Evolutionary conservation across 176 grass and related monocot species (phyloP), one percentile per base, ranked within the genome.

Genomic region (Rhynchospora pubera): DNA sequence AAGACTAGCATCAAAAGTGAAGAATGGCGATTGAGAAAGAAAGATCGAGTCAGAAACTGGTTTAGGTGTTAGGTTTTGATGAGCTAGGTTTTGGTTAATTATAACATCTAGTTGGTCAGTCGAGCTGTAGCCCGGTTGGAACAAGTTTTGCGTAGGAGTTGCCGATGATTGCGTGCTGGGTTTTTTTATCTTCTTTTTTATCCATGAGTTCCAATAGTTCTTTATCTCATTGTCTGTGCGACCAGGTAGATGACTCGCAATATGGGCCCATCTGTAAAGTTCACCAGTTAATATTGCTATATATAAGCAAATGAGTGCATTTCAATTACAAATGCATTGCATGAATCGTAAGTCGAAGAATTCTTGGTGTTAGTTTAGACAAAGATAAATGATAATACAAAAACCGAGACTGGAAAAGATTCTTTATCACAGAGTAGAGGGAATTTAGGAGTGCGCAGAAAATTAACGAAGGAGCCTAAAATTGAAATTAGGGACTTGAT

Each of bases 131-230:
- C 77, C 60, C 24, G 79, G 42, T 66, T 75, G 86, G 83, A 82
- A 4, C 83, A 69, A 8, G 83, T 81, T 48, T 57, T 67, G 78
- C 9, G 79, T 89, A 56, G 60, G 46, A 62, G 71, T 64, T 73
- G 78, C 71, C 61, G 76, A 85, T 18, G 83, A 55, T 64, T 84
- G 58, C 26, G 82, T 83, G 60, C 58, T 78, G 39, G 82, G 52
- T 85, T 91, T 99, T 22, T 88, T 91, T 24, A 96, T 89, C 91
- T 99, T 99, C 89, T 99, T 99, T 84, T 99, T 99, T 84, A 99
- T 99, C 97, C 97, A 99, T 22, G 97, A 99, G 61, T 99, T 99
- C 97, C 97, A 99, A 53, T 99, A 99, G 86, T 99, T 99, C 89
- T 99, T 99, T 66, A 99, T 99, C 89, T 99, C 97, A 64, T 99